Evolutionary conservation across 2,329 filamentous ascomycete species (phyloP).

Genomic region (Trichoderma sp.): DNA sequence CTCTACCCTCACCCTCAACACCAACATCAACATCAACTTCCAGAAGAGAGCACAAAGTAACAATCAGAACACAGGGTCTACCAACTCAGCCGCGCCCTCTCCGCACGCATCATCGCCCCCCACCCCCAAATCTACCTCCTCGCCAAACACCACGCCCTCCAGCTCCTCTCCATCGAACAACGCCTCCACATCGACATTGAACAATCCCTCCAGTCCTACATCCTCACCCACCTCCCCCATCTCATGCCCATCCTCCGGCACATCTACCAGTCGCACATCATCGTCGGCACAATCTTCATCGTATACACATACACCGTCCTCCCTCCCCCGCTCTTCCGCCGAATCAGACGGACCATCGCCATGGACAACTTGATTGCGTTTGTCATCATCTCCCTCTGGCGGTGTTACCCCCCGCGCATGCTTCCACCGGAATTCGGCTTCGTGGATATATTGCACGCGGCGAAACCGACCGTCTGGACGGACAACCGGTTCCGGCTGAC

Average conservation of each 20-base stretch:
- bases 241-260: neutral
- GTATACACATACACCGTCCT: slow-evolving; percentile 3
- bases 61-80: neutral
- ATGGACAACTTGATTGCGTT: slow-evolving; percentile 18
- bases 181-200: slow-evolving; percentile 13
- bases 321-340: neutral
- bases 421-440: slow-evolving; percentile 10
- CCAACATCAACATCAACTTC: too few species aligned
- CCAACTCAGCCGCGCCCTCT: slow-evolving; percentile 13
- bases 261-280: slow-evolving; percentile 15
- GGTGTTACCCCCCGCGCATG: slow-evolving; percentile 11
- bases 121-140: slow-evolving; percentile 15
- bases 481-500: slow-evolving; percentile 10
- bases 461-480: neutral
- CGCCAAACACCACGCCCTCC: slow-evolving; percentile 9
- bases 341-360: slow-evolving; percentile 9
- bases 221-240: neutral
- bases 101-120: neutral
- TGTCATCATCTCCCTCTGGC: neutral
- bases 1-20: too few species aligned
- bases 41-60: too few species aligned
- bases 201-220: neutral
- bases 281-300: slow-evolving; percentile 18
- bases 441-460: neutral
- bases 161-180: slow-evolving; percentile 7